phyloP scores from a whole-genome alignment of 768 basidiomycete species.

The Termitomyces sp. region DNA sequence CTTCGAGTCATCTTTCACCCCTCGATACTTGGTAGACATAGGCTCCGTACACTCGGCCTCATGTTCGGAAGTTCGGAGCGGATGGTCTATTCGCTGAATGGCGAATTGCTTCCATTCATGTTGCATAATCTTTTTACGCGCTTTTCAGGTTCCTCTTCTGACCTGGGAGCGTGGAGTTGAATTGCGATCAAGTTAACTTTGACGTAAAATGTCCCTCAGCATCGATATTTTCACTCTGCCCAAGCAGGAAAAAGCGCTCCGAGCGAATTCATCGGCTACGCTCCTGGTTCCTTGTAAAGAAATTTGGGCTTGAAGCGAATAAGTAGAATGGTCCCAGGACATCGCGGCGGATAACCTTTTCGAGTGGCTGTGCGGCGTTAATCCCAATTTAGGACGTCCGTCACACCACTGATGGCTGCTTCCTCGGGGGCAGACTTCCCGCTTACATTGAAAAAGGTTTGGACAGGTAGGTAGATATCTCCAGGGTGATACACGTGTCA shows the following conservation, averaged over 20 bases:
- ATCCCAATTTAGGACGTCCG: constrained; percentile 1
- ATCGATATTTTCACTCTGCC: neutral
- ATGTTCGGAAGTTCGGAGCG: constrained; percentile 1
- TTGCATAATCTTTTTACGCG: neutral
- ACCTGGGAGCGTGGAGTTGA: neutral
- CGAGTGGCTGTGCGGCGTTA: constrained; percentile 4
- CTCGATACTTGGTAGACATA: neutral
- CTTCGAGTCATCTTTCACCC: neutral
- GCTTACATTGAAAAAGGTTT: neutral
- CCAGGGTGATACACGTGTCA: constrained; percentile 7
- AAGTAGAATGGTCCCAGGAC: neutral
- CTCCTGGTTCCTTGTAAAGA: neutral
- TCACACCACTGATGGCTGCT: constrained; percentile 1
- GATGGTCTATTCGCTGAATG: neutral
- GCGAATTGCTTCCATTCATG: constrained; percentile 2
- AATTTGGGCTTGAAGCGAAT: constrained; percentile 1
- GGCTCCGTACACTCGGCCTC: neutral
- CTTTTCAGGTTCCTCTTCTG: neutral
- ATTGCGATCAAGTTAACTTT: neutral
- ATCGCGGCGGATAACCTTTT: neutral
- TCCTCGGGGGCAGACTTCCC: neutral
- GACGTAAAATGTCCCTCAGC: neutral
- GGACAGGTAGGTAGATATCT: constrained; percentile 6
- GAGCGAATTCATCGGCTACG: neutral
- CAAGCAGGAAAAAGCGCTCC: neutral